These are phyloP conservation scores for Dioszegia crocea DNA, from an alignment of 768 basidiomycete genomes.

Conservation along the genomic window DNA sequence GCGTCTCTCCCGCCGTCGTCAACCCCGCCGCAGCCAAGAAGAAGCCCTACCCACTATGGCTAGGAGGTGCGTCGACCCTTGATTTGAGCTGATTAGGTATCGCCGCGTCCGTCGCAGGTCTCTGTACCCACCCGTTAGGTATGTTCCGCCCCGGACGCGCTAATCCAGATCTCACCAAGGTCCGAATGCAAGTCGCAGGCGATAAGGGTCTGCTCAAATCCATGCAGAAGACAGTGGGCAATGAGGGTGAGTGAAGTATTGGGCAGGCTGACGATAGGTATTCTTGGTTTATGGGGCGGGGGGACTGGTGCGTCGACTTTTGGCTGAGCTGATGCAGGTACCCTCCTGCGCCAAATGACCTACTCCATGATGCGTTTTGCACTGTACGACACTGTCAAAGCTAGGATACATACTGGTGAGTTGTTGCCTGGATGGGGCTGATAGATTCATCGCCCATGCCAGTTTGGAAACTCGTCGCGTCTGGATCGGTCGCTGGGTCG, in stretches of 20 bases:
- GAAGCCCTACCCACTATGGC: conserved; percentile 41
- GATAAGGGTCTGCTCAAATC: conserved; percentile 86
- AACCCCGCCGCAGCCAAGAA: conserved; percentile 10
- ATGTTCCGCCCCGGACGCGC: neutral
- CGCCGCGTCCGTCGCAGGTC: conserved; percentile 36
- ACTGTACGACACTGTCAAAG: conserved; percentile 89
- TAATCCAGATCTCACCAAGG: conserved; percentile 62
- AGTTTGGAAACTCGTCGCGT: conserved; percentile 72
- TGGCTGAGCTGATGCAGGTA: conserved; percentile 53
- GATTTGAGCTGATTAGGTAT: conserved; percentile 20
- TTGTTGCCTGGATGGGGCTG: conserved; percentile 20
- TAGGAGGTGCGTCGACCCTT: conserved; percentile 28
- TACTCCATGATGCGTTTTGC: conserved; percentile 91
- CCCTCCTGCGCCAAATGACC: conserved; percentile 86
- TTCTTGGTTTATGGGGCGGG: conserved; percentile 75
- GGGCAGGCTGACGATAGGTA: conserved; percentile 12
- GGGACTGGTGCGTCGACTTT: conserved; percentile 53
- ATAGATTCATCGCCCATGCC: conserved; percentile 53
- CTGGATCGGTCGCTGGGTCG: conserved; percentile 78
- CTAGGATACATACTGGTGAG: conserved; percentile 63
- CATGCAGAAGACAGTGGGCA: conserved; percentile 73
- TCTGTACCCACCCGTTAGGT: conserved; percentile 32
- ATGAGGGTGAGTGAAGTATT: conserved; percentile 57
- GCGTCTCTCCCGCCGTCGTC: neutral
- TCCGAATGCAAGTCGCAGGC: conserved; percentile 78